Percentiles rank a stretch among this genome's conserved stretches.
Conservation (phyloP, 1,284 basidiomycete genomes). For the Coniferiporia weirii region DNA sequence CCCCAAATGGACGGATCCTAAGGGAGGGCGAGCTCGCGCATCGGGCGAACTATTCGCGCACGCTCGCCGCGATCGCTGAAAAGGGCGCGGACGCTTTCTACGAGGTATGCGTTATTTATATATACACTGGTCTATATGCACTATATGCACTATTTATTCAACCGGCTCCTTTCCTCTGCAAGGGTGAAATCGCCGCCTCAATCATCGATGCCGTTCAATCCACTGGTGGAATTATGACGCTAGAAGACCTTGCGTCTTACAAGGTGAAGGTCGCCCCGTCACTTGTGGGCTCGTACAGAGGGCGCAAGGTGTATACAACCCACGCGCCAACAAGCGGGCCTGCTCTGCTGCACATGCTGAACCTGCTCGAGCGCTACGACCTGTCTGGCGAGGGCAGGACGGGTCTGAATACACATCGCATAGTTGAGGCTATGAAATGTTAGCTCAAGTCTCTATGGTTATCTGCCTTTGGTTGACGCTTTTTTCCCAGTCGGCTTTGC, state of each 20-base stretch:
- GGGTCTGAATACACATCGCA: conserved; percentile 59
- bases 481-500: conserved; percentile 58
- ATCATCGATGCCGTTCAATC: conserved; percentile 61
- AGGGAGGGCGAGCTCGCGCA: conserved; percentile 70
- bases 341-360: conserved; percentile 76
- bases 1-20: conserved; percentile 68
- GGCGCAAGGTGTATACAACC: conserved; percentile 78
- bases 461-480: conserved; percentile 14
- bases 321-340: conserved; percentile 81
- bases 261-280: conserved; percentile 67
- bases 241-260: conserved; percentile 69
- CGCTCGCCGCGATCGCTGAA: conserved; percentile 58
- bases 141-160: conserved; percentile 22
- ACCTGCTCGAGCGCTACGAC: conserved; percentile 68
- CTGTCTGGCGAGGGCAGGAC: conserved; percentile 45
- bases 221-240: conserved; percentile 76
- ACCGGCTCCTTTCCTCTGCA: conserved; percentile 18
- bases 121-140: no score
- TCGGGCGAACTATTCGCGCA: conserved; percentile 64
- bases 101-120: conserved; percentile 36
- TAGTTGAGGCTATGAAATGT: conserved; percentile 78
- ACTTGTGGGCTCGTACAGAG: conserved; percentile 70
- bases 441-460: conserved; percentile 22
- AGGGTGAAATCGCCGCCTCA: conserved; percentile 73
- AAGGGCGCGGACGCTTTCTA: conserved; percentile 74